Percentiles rank a stretch among this genome's conserved stretches.
These are phyloP conservation scores for Aspergillus arachidicola DNA, from an alignment of 2,329 filamentous ascomycete genomes.

Conservation along the genomic window DNA sequence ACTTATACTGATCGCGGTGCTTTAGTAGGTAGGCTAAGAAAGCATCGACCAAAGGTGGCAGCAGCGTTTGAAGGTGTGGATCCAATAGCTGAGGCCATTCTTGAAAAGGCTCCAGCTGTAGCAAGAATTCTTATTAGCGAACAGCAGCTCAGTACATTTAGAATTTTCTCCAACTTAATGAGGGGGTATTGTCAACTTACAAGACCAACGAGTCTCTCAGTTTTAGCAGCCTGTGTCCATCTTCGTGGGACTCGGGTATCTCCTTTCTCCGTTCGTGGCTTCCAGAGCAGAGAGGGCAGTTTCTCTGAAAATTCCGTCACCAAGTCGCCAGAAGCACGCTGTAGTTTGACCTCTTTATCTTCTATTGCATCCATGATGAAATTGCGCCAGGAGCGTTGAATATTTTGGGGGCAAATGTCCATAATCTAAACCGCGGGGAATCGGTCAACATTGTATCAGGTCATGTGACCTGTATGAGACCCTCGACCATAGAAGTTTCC, in stretches of 20 bases:
- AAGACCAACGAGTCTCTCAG: conserved; percentile 42
- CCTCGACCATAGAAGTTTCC: not conserved
- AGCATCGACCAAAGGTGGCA: conserved; percentile 73
- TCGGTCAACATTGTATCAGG: conserved; percentile 1
- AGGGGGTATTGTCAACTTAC: conserved; percentile 32
- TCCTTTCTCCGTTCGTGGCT: conserved; percentile 26
- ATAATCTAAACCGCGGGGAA: conserved; percentile 23
- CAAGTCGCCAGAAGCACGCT: conserved; percentile 49
- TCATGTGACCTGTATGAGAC: conserved; percentile 16
- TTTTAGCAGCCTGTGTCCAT: conserved; percentile 41
- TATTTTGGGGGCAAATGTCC: conserved; percentile 3
- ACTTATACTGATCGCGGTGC: conserved; percentile 46
- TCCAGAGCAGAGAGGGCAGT: conserved; percentile 47
- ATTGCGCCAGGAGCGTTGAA: not conserved
- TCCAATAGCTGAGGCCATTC: conserved; percentile 94
- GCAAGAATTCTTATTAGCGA: conserved; percentile 4
- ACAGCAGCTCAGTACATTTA: conserved; percentile 6
- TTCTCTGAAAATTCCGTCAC: conserved; percentile 46
- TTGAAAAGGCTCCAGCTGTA: conserved; percentile 81
- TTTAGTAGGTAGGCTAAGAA: conserved; percentile 67
- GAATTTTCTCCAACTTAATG: conserved; percentile 1
- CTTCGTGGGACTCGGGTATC: conserved; percentile 36
- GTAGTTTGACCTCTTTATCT: conserved; percentile 49
- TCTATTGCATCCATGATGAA: conserved; percentile 48
- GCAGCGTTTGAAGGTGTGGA: conserved; percentile 73